Percentiles rank a stretch among this genome's conserved stretches.
Evolutionary conservation across 345 rosid genomes (phyloP).

Genomic region (Eucalyptus regnans): DNA sequence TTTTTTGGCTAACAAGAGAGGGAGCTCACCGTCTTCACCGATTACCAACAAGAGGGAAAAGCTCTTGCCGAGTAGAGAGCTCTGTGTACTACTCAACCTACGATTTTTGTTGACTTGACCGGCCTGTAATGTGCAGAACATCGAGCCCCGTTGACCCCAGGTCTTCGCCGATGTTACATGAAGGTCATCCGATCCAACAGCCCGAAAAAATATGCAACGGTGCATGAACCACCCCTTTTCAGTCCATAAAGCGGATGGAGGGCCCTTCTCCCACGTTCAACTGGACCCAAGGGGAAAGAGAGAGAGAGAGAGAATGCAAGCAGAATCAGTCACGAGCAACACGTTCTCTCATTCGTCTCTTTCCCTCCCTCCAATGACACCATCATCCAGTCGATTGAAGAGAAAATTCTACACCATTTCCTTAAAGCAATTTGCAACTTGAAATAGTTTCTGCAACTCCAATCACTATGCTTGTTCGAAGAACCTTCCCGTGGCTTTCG

Average conservation of each 20-base stretch:
- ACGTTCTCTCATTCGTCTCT: not conserved
- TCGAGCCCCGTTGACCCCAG: not conserved
- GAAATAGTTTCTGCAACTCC: not conserved
- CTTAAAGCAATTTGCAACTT: not conserved
- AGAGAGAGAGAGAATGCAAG: not conserved
- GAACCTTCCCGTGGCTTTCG: not conserved
- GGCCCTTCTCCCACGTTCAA: not conserved
- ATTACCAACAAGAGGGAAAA: too few relatives aligned
- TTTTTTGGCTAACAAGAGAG: too few relatives aligned
- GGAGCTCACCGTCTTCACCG: too few relatives aligned
- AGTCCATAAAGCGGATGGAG: not conserved
- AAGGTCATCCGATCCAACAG: not conserved
- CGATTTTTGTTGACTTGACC: not conserved
- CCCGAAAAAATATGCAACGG: not conserved
- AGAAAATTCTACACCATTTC: not conserved
- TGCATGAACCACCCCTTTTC: too few relatives aligned
- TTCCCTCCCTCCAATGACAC: not conserved
- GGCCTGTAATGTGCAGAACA: not conserved
- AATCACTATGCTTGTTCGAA: not conserved
- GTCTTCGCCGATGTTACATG: not conserved
- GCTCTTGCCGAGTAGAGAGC: too few relatives aligned
- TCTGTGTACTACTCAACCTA: too few relatives aligned
- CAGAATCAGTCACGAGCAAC: not conserved
- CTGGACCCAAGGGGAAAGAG: not conserved
- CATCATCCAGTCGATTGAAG: not conserved